These are phyloP conservation scores for Simmondsia chinensis DNA, from an alignment of 148 eudicot species.

Conservation along the genomic window DNA sequence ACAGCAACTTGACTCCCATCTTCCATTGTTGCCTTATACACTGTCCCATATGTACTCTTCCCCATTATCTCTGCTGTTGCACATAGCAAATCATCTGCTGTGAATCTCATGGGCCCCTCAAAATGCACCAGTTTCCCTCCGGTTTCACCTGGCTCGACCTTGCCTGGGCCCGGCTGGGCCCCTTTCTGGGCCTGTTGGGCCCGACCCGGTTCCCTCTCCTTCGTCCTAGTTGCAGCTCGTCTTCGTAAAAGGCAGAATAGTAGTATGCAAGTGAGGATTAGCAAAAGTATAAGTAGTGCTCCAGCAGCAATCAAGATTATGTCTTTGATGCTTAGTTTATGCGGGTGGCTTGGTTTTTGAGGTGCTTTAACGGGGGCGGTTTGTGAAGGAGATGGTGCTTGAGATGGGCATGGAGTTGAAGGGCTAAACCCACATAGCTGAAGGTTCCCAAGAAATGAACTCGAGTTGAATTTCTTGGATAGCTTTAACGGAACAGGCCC, in stretches of 20 bases:
- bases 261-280: constrained; percentile 53
- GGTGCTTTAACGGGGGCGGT: not conserved
- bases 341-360: constrained; percentile 5
- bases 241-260: constrained; percentile 58
- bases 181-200: constrained; percentile 37
- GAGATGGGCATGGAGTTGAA: constrained; percentile 35
- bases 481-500: constrained; percentile 56
- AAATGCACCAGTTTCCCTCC: constrained; percentile 89
- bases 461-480: constrained; percentile 45
- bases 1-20: constrained; percentile 84
- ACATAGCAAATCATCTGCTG: constrained; percentile 84
- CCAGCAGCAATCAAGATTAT: constrained; percentile 72
- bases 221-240: constrained; percentile 22
- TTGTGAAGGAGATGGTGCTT: constrained; percentile 27
- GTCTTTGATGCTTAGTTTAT: constrained; percentile 49
- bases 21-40: constrained; percentile 79
- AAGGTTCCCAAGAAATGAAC: constrained; percentile 68
- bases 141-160: constrained; percentile 42
- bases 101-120: constrained; percentile 70
- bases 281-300: constrained; percentile 37
- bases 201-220: constrained; percentile 14
- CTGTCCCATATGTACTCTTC: constrained; percentile 88
- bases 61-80: constrained; percentile 97
- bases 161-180: constrained; percentile 26
- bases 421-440: constrained; percentile 62